Percentiles rank a stretch among this genome's conserved stretches.
Evolutionary conservation across 148 eudicot genomes (phyloP).

Genomic region (Rhododendron ferrugineum): DNA sequence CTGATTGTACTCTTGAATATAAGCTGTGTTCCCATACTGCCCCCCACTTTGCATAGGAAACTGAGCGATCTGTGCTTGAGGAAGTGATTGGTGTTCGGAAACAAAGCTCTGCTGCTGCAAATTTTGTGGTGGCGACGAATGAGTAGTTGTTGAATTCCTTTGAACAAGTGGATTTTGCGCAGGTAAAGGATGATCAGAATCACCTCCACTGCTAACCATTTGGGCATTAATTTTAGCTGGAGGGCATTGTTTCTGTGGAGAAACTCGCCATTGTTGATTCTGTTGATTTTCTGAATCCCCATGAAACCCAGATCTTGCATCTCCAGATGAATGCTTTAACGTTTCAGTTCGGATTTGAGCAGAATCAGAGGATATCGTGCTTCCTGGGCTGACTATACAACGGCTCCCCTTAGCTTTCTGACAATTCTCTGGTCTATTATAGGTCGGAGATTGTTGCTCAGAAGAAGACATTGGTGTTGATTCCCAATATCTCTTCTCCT

Average conservation of each 20-base stretch:
- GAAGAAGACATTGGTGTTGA: conserved; percentile 13
- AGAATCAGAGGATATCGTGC: conserved; percentile 22
- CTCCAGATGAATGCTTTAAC: conserved; percentile 17
- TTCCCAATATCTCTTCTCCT: conserved; percentile 29
- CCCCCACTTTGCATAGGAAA: conserved; percentile 35
- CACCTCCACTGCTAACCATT: not conserved
- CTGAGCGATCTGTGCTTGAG: conserved; percentile 36
- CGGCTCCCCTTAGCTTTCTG: conserved; percentile 18
- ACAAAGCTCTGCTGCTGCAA: conserved; percentile 27
- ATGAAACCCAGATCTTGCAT: conserved; percentile 23
- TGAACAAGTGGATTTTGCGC: conserved; percentile 27
- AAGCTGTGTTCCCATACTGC: conserved; percentile 31
- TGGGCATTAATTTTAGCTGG: conserved; percentile 1
- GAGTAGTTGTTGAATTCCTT: conserved; percentile 13
- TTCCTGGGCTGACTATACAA: conserved; percentile 16
- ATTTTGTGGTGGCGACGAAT: conserved; percentile 26
- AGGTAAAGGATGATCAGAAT: conserved; percentile 15
- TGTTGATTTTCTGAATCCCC: conserved; percentile 21
- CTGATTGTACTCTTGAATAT: conserved; percentile 41
- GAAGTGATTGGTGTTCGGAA: conserved; percentile 22
- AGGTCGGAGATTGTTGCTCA: conserved; percentile 13
- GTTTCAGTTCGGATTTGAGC: conserved; percentile 20
- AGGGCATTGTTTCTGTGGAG: conserved; percentile 23
- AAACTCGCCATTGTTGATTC: conserved; percentile 27
- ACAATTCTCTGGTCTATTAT: conserved; percentile 15